A percentile compares a stretch with the other conserved stretches of the same genome.
Conservation (phyloP, 805 yeast species). For the Metschnikowia proteae region DNA sequence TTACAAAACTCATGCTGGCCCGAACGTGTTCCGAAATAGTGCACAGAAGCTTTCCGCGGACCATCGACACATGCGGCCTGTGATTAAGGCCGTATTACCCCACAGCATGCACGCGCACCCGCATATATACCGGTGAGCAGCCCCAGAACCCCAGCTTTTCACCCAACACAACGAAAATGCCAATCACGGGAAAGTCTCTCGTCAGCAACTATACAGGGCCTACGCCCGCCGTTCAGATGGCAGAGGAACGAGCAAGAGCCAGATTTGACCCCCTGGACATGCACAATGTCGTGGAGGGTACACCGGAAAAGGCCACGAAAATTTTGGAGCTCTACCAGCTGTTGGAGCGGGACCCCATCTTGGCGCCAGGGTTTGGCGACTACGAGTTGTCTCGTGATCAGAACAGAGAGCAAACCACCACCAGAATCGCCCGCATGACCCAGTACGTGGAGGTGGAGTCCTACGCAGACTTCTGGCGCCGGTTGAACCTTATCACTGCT, state of each 20-base stretch:
- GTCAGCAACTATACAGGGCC: constrained; percentile 28
- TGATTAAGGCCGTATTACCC: constrained; percentile 6
- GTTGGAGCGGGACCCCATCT: constrained; percentile 38
- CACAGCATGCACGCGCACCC: constrained; percentile 4
- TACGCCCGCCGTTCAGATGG: constrained; percentile 30
- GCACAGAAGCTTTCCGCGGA: neutral
- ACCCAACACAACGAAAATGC: constrained; percentile 11
- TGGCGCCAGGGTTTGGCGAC: constrained; percentile 28
- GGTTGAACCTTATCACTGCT: constrained; percentile 35
- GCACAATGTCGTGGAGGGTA: constrained; percentile 42
- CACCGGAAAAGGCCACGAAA: constrained; percentile 30
- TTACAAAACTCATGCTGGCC: neutral
- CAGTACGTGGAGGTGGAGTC: constrained; percentile 35
- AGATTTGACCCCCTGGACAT: constrained; percentile 35
- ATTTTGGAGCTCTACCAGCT: constrained; percentile 29
- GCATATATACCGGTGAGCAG: constrained; percentile 1
- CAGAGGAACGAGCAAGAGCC: constrained; percentile 30
- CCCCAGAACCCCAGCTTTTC: neutral
- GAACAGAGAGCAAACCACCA: constrained; percentile 31
- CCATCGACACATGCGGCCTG: neutral
- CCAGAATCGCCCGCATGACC: constrained; percentile 34
- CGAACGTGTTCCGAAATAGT: neutral
- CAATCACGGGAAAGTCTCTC: constrained; percentile 20
- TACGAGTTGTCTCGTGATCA: constrained; percentile 31
- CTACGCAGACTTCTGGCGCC: constrained; percentile 28